phyloP scores from a whole-genome alignment of 1,139 yeast genomes.

The Nakaseomyces sp. region DNA sequence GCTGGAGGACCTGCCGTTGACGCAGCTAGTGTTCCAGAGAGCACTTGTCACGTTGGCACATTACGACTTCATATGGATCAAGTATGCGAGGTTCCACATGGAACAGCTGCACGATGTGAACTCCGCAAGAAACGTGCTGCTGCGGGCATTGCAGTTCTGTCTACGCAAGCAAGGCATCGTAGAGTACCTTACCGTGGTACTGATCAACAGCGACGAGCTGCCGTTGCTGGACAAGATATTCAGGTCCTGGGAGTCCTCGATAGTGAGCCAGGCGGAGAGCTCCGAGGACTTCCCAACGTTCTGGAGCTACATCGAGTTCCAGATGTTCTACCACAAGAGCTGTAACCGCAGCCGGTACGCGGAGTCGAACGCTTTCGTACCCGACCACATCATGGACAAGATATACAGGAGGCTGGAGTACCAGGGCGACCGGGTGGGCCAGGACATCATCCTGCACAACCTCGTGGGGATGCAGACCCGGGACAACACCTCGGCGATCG shows the following conservation, averaged over 20 bases:
- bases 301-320: slow-evolving; percentile 25
- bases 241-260: too few species aligned
- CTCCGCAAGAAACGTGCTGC: slow-evolving; percentile 21
- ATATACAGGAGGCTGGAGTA: slow-evolving; percentile 18
- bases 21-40: slow-evolving; percentile 28
- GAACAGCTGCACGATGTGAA: slow-evolving; percentile 17
- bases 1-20: slow-evolving; percentile 16
- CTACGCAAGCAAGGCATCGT: slow-evolving; percentile 21
- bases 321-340: slow-evolving; percentile 17
- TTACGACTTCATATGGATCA: slow-evolving; percentile 28
- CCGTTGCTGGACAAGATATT: slow-evolving; percentile 15
- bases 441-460: slow-evolving; percentile 16
- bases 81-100: slow-evolving; percentile 28
- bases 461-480: slow-evolving; percentile 21
- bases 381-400: slow-evolving; percentile 13
- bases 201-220: slow-evolving; percentile 19
- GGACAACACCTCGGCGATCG: slow-evolving; percentile 19
- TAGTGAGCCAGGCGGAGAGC: too few species aligned
- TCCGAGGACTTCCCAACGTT: slow-evolving; percentile 24
- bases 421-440: slow-evolving; percentile 15
- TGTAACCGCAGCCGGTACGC: slow-evolving; percentile 18
- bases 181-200: slow-evolving; percentile 16
- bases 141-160: slow-evolving; percentile 18
- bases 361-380: slow-evolving; percentile 8
- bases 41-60: slow-evolving; percentile 26